phyloP scores from a whole-genome alignment of 768 basidiomycete genomes.

The Lactifluus piperatus region DNA sequence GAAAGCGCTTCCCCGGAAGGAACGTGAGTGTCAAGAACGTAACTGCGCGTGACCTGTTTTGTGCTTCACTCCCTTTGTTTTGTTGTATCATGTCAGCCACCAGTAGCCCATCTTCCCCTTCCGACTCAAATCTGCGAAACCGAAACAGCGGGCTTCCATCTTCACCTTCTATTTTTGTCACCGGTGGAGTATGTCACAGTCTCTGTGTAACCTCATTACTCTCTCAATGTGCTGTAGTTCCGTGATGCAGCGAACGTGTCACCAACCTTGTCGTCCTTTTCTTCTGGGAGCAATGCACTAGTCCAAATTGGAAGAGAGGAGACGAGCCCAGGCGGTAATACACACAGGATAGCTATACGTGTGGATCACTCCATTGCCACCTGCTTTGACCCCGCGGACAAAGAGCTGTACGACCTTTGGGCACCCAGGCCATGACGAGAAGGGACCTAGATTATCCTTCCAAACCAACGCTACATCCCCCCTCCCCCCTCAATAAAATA shows the following conservation, averaged over 20 bases:
- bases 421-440: constrained; percentile 36
- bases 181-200: constrained; percentile 8
- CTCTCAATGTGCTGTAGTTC: neutral
- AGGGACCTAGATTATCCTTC: neutral
- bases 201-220: neutral
- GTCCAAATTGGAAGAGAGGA: neutral
- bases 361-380: constrained; percentile 59
- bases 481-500: no score
- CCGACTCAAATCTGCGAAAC: constrained; percentile 1
- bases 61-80: no score
- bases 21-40: constrained; percentile 6
- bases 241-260: constrained; percentile 10
- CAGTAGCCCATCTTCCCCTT: neutral
- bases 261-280: constrained; percentile 14
- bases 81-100: neutral
- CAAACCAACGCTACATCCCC: neutral
- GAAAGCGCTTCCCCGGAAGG: constrained; percentile 16
- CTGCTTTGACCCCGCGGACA: constrained; percentile 69
- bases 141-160: neutral
- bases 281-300: neutral
- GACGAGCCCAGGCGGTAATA: constrained; percentile 17
- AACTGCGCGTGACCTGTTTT: constrained; percentile 13
- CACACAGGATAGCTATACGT: constrained; percentile 41
- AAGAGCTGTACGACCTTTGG: constrained; percentile 74
- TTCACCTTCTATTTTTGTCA: constrained; percentile 6